phyloP scores from a whole-genome alignment of 2,329 filamentous ascomycete species.

The Beauveria rudraprayagi region DNA sequence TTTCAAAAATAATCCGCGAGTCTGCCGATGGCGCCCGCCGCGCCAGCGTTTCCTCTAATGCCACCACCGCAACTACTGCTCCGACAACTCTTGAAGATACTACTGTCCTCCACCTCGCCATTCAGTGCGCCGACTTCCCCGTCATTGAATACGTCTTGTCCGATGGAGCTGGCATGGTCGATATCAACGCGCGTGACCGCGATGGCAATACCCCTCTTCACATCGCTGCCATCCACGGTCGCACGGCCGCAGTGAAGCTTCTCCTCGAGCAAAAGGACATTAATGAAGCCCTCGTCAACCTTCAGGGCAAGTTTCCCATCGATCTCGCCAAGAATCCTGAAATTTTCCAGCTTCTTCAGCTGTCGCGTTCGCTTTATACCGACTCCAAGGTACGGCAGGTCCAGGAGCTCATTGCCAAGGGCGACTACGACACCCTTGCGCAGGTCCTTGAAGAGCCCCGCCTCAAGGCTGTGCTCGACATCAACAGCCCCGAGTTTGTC shows the following conservation, averaged over 20 bases:
- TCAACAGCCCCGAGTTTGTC: conserved; percentile 84
- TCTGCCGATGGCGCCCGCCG: conserved; percentile 44
- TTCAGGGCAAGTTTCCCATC: conserved; percentile 74
- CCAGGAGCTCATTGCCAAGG: conserved; percentile 64
- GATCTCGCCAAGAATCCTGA: conserved; percentile 88
- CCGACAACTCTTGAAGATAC: conserved; percentile 62
- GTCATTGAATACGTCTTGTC: conserved; percentile 95
- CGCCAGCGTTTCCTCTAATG: conserved; percentile 49
- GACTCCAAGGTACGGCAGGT: conserved; percentile 80
- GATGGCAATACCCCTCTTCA: conserved; percentile 94
- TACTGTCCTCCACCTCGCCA: conserved; percentile 83
- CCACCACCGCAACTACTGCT: conserved; percentile 32
- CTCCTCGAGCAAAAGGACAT: conserved; percentile 75
- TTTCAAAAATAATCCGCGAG: conserved; percentile 76
- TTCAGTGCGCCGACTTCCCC: conserved; percentile 87
- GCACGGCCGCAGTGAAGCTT: conserved; percentile 71
- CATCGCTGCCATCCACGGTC: conserved; percentile 74
- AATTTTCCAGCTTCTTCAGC: conserved; percentile 90
- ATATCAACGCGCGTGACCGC: conserved; percentile 83
- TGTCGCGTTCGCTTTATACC: conserved; percentile 81
- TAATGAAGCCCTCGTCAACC: conserved; percentile 82
- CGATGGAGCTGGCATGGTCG: conserved; percentile 56
- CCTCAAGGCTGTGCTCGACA: conserved; percentile 79
- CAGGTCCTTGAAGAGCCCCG: conserved; percentile 75
- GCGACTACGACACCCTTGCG: conserved; percentile 71